A percentile compares a stretch with the other conserved stretches of the same genome.
These are phyloP conservation scores for Nyssa sinensis DNA, from an alignment of 148 eudicot species.

Conservation along the genomic window DNA sequence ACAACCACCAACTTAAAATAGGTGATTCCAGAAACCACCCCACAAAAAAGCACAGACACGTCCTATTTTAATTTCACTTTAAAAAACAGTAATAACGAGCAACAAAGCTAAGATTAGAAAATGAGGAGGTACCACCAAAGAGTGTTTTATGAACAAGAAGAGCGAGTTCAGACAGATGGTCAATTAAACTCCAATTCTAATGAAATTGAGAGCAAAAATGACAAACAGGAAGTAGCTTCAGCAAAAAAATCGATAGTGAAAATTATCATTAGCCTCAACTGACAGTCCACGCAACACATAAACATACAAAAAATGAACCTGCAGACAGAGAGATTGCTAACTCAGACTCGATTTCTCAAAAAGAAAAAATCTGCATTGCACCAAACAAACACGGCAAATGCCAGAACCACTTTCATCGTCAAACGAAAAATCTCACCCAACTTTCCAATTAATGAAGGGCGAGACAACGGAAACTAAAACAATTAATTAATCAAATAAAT, in stretches of 20 bases:
- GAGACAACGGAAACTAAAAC: no score
- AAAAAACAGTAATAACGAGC: neutral
- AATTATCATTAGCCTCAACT: neutral
- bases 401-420: no score
- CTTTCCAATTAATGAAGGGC: neutral
- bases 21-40: no score
- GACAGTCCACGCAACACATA: no score
- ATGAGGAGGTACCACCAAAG: neutral
- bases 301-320: no score
- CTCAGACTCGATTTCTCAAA: neutral
- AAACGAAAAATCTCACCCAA: neutral
- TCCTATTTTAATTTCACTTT: no score
- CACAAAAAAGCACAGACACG: no score
- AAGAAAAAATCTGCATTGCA: no score
- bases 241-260: neutral
- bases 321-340: slow-evolving; percentile 1
- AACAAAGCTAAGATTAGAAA: neutral
- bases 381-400: neutral
- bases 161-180: neutral
- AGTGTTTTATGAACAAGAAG: neutral
- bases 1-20: slow-evolving; percentile 3
- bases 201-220: neutral
- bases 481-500: no score
- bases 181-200: neutral
- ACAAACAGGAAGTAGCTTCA: neutral